Percentiles rank a stretch among this genome's conserved stretches.
phyloP scores from a whole-genome alignment of 352 stramenopile genomes.

The Stramenopiles sp. region DNA sequence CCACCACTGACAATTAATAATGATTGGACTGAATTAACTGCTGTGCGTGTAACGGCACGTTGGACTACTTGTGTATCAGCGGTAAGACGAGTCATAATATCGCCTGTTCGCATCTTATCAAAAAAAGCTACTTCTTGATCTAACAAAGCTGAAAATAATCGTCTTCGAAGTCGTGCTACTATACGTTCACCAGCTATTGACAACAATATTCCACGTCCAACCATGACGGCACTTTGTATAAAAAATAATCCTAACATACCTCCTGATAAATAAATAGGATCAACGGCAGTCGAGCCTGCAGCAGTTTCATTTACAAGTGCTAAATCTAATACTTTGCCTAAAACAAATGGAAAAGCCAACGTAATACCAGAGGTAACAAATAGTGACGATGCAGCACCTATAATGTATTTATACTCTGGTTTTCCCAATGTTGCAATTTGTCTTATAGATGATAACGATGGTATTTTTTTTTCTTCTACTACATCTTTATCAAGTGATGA shows the following conservation, averaged over 20 bases:
- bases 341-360: background rate
- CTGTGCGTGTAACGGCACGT: constrained; percentile 69
- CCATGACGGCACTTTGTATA: background rate
- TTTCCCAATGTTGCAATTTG: background rate
- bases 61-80: constrained; percentile 68
- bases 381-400: background rate
- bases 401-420: background rate
- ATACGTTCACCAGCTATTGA: background rate
- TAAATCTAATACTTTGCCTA: background rate
- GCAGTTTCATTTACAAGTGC: background rate
- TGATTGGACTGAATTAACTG: constrained; percentile 43
- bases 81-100: constrained; percentile 66
- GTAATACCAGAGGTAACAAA: background rate
- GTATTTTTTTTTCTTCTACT: too few relatives aligned
- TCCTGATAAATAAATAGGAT: background rate
- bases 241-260: background rate
- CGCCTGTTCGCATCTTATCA: constrained; percentile 54
- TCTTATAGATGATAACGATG: too few relatives aligned
- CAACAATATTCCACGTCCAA: background rate
- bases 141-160: constrained; percentile 15
- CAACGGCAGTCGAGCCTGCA: too few relatives aligned
- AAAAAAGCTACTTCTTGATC: constrained; percentile 69
- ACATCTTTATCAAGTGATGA: too few relatives aligned
- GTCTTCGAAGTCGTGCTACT: constrained; percentile 12
- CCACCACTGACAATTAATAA: constrained; percentile 51